These are phyloP conservation scores for Xylaria sp. DNA, from an alignment of 2,329 filamentous ascomycete species.

Conservation along the genomic window DNA sequence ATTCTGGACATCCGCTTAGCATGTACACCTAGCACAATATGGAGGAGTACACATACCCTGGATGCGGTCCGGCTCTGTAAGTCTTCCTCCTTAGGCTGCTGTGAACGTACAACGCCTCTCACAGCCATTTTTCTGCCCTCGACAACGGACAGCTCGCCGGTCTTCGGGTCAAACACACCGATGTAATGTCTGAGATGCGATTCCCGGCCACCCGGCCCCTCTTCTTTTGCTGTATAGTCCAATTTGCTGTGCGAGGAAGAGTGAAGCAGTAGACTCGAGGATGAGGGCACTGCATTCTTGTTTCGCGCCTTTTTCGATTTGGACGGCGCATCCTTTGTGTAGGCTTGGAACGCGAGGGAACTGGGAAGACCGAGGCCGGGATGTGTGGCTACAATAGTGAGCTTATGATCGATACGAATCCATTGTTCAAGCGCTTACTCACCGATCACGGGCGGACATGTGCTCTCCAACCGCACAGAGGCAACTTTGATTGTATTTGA, in stretches of 20 bases:
- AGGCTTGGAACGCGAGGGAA: slow-evolving; percentile 60
- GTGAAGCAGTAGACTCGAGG: slow-evolving; percentile 66
- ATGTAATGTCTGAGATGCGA: slow-evolving; percentile 70
- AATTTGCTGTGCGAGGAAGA: slow-evolving; percentile 67
- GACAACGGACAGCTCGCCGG: slow-evolving; percentile 68
- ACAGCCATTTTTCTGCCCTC: slow-evolving; percentile 73
- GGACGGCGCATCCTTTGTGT: slow-evolving; percentile 54
- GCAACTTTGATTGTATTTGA: slow-evolving; percentile 57
- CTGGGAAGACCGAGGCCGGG: slow-evolving; percentile 54
- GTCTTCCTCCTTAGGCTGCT: slow-evolving; percentile 62
- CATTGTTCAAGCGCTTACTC: slow-evolving; percentile 42
- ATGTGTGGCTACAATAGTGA: slow-evolving; percentile 53
- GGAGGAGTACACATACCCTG: slow-evolving; percentile 48
- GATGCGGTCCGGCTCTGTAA: slow-evolving; percentile 52
- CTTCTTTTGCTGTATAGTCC: slow-evolving; percentile 70
- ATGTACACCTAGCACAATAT: neutral
- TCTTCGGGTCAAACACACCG: slow-evolving; percentile 71
- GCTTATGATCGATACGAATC: slow-evolving; percentile 35
- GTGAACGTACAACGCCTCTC: slow-evolving; percentile 66
- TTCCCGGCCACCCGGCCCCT: slow-evolving; percentile 55
- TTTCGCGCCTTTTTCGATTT: slow-evolving; percentile 51
- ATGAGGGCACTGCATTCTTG: slow-evolving; percentile 53
- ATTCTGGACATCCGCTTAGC: slow-evolving; percentile 56
- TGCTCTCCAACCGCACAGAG: slow-evolving; percentile 57
- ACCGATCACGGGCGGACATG: slow-evolving; percentile 66